A percentile compares a stretch with the other conserved stretches of the same genome.
Evolutionary conservation across 768 basidiomycete genomes (phyloP).

Genomic region (Tricholoma saponaceum): DNA sequence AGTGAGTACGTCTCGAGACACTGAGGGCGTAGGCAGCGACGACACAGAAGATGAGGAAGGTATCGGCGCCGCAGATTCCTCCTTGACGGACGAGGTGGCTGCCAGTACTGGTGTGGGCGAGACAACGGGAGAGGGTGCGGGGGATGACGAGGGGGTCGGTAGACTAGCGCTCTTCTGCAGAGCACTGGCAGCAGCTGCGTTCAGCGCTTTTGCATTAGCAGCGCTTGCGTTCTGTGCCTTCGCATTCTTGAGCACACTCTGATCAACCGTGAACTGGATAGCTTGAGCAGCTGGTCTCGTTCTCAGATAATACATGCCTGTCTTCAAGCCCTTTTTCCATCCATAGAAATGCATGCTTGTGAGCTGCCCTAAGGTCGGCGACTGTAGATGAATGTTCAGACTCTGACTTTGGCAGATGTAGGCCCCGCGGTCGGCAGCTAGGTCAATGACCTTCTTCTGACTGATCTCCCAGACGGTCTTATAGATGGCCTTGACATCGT

Average conservation of each 20-base stretch:
- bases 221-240: slow-evolving; percentile 39
- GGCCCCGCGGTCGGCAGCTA: slow-evolving; percentile 97
- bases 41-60: slow-evolving; percentile 22
- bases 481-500: slow-evolving; percentile 94
- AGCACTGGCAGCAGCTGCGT: slow-evolving; percentile 7
- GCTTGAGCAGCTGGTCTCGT: slow-evolving; percentile 94
- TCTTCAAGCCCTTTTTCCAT: slow-evolving; percentile 99
- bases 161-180: slow-evolving; percentile 4
- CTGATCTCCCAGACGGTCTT: slow-evolving; percentile 99
- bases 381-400: slow-evolving; percentile 88
- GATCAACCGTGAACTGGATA: slow-evolving; percentile 96
- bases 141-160: slow-evolving; percentile 23
- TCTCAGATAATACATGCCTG: slow-evolving; percentile 97
- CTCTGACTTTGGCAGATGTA: slow-evolving; percentile 97
- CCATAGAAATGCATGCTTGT: slow-evolving; percentile 98
- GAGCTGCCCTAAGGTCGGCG: slow-evolving; percentile 87
- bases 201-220: slow-evolving; percentile 19
- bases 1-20: slow-evolving; percentile 16
- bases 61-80: slow-evolving; percentile 18
- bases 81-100: slow-evolving; percentile 19
- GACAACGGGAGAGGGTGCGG: slow-evolving; percentile 15
- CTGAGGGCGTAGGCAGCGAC: slow-evolving; percentile 16
- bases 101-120: slow-evolving; percentile 4
- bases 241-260: slow-evolving; percentile 64
- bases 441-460: slow-evolving; percentile 97